Percentiles rank a stretch among this genome's conserved stretches.
These are phyloP conservation scores for Blastomyces parvus DNA, from an alignment of 2,329 filamentous ascomycete species.

Conservation along the genomic window DNA sequence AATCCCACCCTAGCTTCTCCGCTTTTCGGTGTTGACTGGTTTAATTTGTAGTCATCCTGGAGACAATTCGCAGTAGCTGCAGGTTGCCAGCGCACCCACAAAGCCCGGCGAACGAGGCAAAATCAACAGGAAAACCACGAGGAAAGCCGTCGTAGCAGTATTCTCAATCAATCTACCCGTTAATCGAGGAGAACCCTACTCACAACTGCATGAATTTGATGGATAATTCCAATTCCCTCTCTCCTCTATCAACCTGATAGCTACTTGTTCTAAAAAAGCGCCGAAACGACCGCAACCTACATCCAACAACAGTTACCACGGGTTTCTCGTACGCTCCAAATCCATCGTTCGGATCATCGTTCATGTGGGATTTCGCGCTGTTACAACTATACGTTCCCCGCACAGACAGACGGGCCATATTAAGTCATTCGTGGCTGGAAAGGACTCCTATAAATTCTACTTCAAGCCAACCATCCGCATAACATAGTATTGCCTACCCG, in stretches of 20 bases:
- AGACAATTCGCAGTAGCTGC: background rate
- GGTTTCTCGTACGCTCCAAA: background rate
- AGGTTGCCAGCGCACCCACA: slow-evolving; percentile 8
- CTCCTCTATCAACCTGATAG: background rate
- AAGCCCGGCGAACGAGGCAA: background rate
- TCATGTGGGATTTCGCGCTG: background rate
- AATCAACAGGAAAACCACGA: background rate
- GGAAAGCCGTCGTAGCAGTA: background rate
- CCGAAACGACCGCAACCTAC: background rate
- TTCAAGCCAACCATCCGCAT: slow-evolving; percentile 1
- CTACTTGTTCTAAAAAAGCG: background rate
- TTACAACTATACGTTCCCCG: background rate
- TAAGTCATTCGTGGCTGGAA: background rate
- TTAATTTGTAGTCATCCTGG: slow-evolving; percentile 5
- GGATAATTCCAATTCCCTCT: background rate
- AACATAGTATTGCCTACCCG: slow-evolving; percentile 7
- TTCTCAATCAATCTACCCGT: background rate
- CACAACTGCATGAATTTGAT: background rate
- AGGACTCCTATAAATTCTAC: background rate
- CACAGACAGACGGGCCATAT: background rate
- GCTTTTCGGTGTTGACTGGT: background rate
- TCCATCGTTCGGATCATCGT: background rate
- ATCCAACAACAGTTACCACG: background rate
- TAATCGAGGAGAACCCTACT: background rate
- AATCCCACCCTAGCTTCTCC: background rate